phyloP scores from a whole-genome alignment of 768 basidiomycete species.

The Cystobasidium tubakii region DNA sequence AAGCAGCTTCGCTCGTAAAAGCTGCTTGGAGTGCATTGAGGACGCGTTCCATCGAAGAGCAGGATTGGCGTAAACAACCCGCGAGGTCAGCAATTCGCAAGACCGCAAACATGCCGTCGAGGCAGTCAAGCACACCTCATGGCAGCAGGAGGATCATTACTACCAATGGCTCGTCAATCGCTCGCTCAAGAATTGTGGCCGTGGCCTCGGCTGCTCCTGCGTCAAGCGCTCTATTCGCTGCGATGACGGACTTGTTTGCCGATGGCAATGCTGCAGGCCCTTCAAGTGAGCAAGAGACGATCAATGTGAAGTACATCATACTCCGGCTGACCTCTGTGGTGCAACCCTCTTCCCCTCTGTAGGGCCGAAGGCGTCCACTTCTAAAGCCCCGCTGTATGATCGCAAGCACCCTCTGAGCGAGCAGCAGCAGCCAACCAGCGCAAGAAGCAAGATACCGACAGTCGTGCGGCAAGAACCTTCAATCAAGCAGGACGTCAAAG shows the following conservation, averaged over 20 bases:
- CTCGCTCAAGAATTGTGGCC: no score
- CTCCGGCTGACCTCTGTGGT: no score
- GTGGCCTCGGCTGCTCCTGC: background rate
- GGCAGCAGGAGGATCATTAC: background rate
- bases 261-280: background rate
- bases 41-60: background rate
- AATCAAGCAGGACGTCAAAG: background rate
- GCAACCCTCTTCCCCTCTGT: background rate
- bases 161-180: background rate
- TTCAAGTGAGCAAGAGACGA: background rate
- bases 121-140: background rate
- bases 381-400: background rate
- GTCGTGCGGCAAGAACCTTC: background rate
- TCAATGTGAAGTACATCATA: no score
- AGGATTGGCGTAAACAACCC: slow-evolving; percentile 2
- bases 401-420: background rate
- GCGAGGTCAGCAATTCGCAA: background rate
- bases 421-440: background rate
- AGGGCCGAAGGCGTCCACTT: background rate
- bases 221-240: background rate
- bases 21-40: background rate
- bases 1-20: background rate
- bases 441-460: background rate
- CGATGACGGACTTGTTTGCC: background rate
- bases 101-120: background rate